Evolutionary conservation across 768 basidiomycete species (phyloP).

Genomic region (Tylopilus balloui): DNA sequence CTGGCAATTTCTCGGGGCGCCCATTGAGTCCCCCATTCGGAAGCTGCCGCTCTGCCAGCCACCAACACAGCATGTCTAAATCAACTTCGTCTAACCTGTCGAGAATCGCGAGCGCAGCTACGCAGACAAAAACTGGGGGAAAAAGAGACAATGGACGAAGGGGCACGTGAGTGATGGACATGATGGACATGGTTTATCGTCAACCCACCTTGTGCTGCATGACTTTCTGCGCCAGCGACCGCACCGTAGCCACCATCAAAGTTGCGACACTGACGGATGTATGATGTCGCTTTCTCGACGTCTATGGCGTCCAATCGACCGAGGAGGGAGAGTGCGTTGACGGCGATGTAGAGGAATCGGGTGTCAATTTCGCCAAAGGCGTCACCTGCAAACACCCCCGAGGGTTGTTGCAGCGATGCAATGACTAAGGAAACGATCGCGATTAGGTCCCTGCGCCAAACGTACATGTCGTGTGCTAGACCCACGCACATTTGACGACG

Average conservation of each 20-base stretch:
- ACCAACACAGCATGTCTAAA: constrained; percentile 77
- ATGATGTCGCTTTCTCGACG: constrained; percentile 59
- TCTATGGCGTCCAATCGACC: constrained; percentile 69
- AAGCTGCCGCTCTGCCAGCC: constrained; percentile 91
- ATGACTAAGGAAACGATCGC: constrained; percentile 52
- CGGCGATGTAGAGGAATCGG: constrained; percentile 85
- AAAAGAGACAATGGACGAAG: neutral
- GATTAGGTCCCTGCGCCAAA: neutral
- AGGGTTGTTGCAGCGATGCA: constrained; percentile 75
- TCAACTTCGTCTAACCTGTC: constrained; percentile 80
- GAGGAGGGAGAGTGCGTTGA: constrained; percentile 77
- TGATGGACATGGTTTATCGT: no score
- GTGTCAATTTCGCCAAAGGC: constrained; percentile 89
- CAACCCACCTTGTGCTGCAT: constrained; percentile 77
- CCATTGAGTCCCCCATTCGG: constrained; percentile 94
- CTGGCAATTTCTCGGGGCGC: constrained; percentile 95
- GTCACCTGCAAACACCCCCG: constrained; percentile 89
- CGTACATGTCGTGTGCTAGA: no score
- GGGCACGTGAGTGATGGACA: neutral
- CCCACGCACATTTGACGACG: constrained; percentile 63
- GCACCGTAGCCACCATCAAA: constrained; percentile 96
- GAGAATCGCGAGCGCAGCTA: constrained; percentile 82
- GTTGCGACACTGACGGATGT: constrained; percentile 77
- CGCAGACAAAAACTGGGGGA: constrained; percentile 80
- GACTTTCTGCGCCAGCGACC: constrained; percentile 82